Evolutionary conservation across 768 basidiomycete genomes (phyloP).

Genomic region (Sistotremastrum suecicum): DNA sequence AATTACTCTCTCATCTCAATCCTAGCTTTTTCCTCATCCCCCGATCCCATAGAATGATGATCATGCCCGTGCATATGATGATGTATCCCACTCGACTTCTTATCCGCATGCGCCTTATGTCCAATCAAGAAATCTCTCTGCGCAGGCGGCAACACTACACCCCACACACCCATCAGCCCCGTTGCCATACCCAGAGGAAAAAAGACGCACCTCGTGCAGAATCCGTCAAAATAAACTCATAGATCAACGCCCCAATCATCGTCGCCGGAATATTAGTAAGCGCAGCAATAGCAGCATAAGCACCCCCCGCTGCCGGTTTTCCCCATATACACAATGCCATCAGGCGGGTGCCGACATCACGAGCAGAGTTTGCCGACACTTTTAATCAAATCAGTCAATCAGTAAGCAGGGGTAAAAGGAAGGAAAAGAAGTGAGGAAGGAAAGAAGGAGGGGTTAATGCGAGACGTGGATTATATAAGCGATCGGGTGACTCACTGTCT

Average conservation of each 20-base stretch:
- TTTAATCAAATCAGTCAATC: background rate
- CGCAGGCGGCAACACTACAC: slow-evolving; percentile 6
- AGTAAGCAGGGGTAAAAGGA: background rate
- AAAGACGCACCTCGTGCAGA: slow-evolving; percentile 29
- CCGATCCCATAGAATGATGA: background rate
- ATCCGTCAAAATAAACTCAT: slow-evolving; percentile 44
- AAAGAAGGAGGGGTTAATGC: too few relatives aligned
- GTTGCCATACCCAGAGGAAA: too few relatives aligned
- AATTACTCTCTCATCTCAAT: background rate
- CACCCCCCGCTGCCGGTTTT: slow-evolving; percentile 30
- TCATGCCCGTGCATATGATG: background rate
- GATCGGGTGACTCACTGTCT: slow-evolving; percentile 23
- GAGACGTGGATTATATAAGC: too few relatives aligned
- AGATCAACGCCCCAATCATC: slow-evolving; percentile 35
- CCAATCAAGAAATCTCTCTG: slow-evolving; percentile 8
- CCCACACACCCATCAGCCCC: too few relatives aligned
- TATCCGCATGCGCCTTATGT: slow-evolving; percentile 5
- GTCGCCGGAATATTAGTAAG: slow-evolving; percentile 56
- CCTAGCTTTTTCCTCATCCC: background rate
- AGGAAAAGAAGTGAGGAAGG: too few relatives aligned
- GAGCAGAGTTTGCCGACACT: slow-evolving; percentile 54
- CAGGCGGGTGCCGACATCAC: slow-evolving; percentile 54
- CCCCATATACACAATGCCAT: slow-evolving; percentile 52
- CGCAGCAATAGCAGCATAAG: slow-evolving; percentile 48
- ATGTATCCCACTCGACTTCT: background rate